Base-by-base conservation (phyloP, 305 asterid genomes). In the Rubia balearica region DNA sequence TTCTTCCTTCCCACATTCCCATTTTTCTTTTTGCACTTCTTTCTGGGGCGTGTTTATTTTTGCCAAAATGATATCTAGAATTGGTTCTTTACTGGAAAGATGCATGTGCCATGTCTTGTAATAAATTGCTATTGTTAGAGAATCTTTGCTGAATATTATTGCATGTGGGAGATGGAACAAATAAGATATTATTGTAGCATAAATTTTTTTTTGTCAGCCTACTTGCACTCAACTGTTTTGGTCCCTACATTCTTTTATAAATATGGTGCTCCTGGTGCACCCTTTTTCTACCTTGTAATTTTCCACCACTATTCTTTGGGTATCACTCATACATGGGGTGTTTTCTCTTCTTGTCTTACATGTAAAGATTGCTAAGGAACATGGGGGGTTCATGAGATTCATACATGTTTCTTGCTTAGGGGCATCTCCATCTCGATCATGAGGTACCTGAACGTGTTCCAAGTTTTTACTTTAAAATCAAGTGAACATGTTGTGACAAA, bases 381-480 rank as follows among this genome's bases (percentile, higher is more conserved):
- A 94, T 53, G 99, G 99, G 73, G 99, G 99, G 69, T 86, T 94
- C 77, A 80, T 85, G 94, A 86, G 99, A 73, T 94, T 79, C 83
- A 88, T 94, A 77, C 97, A 94, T 67, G 87, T 88, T 82, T 94
- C 99, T 71, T 81, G 92, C 81, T 78, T 94, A 83, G 99, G 99
- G 38, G 98, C 97, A 49, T 87, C 96, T 64, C 80, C 81, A 57
- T 79, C 93, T 76, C 91, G n/a, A n/a, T n/a, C n/a, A n/a, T n/a
- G n/a, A n/a, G n/a, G n/a, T n/a, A n/a, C n/a, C n/a, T n/a, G n/a
- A n/a, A n/a, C n/a, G n/a, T n/a, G n/a, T n/a, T n/a, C n/a, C n/a
- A n/a, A n/a, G n/a, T n/a, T n/a, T n/a, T n/a, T n/a, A n/a, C n/a
- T n/a, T n/a, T n/a, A n/a, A n/a, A n/a, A n/a, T n/a, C n/a, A n/a